Evolutionary conservation across 805 yeast genomes (phyloP), one percentile per base, ranked within the genome.

Genomic region (Ogataea minuta): DNA sequence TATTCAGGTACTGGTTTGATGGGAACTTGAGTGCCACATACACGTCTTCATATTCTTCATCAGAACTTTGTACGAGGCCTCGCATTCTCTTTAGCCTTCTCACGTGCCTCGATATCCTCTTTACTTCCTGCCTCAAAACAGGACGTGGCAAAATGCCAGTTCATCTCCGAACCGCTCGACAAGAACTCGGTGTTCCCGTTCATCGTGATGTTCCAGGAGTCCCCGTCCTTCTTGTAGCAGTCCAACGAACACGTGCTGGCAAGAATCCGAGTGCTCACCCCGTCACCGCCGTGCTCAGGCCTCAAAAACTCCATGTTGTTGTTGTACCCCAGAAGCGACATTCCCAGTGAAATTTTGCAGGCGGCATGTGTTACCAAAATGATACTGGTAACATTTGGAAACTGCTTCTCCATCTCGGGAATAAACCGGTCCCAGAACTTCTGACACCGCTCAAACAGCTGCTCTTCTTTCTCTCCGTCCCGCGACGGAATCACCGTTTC

Each of bases 331-430:
- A 84, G 55, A 11, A 91, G 66, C 1, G 84, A 73, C 77, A 87
- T 77, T 4, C 96, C 96, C 12, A 91, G 65, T 0, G 95, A 90
- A 44, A 89, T 87, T 59, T 88, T 87, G 4, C 95, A 75, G 3
- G 98, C 97, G 1, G 98, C 99, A 63, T 93, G 98, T 4, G 95
- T 80, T 19, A 87, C 80, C n/a, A 91, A 64, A 15, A 93, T 53
- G 6, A 93, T 67, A 0, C 79, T 68, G 25, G 79, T 77, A 23
- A 78, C 66, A 2, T 77, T 65, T 0, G 95, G 95, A 52, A 64
- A 73, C 43, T 71, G 64, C 6, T 53, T 43, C 46, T 81, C 83
- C 37, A 86, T 68, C 35, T 64, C 68, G 2, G 81, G 76, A 2
- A 87, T 60, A 49, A 91, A 78, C 24, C 56, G 56, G 0, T 58